Evolutionary conservation across 1,284 basidiomycete species (phyloP), one percentile per base, ranked within the genome.

Genomic region (Puccinia horiana): DNA sequence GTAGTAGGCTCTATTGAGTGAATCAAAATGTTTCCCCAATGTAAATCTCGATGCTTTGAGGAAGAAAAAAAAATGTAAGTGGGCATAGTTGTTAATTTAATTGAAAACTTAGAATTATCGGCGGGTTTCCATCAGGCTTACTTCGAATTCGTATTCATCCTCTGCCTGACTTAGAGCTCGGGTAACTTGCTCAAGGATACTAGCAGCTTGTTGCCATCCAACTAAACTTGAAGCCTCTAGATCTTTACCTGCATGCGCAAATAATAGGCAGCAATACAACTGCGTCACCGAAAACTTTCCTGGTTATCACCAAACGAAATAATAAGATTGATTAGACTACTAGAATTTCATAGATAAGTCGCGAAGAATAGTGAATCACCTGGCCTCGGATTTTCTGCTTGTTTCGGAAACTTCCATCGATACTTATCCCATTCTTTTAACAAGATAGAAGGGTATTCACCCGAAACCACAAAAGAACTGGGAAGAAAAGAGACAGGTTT

Each of bases 41-140:
- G 79, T 35, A 81, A 63, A 72, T 81, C 79, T 23, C 79, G 70
- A 49, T 81, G 79, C 79, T 81, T 75, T 70, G 40, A 37, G 32
- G 9, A 23, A 37, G 73, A 52, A 58, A 58, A 37, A 54, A 37
- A 58, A 54, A 52, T 12, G 2, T 8, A 75, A 52, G 73, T 20
- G 35, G 18, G 67, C 14, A 40, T 58, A n/a, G n/a, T 23, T 58
- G 11, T 65, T 37, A 6, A 32, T 18, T 29, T 72, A 20, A 8
- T 20, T 5, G 23, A 14, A 14, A 37, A 67, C 29, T 12, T 35
- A 37, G 18, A 44, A 6, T 26, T 67, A 40, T 29, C 6, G 42
- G 3, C 32, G 3, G 35, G 63, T 52, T 35, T 4, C 6, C n/a
- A 23, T 11, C 37, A 26, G 32, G 35, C 49, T 52, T 52, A 81